phyloP scores from a whole-genome alignment of 169 alveolate genomes.

The Cryptosporidium meleagridis region DNA sequence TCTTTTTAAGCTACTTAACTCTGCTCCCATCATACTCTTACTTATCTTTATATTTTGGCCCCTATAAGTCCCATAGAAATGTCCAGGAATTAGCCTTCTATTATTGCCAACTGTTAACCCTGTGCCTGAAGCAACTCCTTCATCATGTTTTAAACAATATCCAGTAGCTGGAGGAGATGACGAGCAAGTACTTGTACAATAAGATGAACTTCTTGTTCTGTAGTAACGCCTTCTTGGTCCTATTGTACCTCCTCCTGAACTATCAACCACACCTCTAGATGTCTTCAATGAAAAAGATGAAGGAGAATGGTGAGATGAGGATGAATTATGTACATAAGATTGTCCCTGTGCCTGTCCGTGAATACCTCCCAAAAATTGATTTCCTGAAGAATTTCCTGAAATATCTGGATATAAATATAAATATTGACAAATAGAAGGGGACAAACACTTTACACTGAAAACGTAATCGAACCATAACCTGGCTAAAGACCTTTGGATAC shows the following conservation, averaged over 20 bases:
- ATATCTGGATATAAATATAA: neutral
- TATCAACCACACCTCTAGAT: neutral
- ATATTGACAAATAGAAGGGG: neutral
- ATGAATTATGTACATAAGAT: neutral
- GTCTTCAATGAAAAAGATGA: neutral
- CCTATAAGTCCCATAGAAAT: constrained; percentile 57
- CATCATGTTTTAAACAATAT: neutral
- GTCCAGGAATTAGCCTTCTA: neutral
- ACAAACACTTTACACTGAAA: constrained; percentile 8
- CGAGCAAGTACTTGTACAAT: neutral
- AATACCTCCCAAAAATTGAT: neutral
- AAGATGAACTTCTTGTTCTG: neutral
- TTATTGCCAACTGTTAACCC: neutral
- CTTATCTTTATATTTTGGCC: constrained; percentile 28
- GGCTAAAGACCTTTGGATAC: constrained; percentile 41
- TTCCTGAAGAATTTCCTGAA: neutral
- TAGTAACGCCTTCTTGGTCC: neutral
- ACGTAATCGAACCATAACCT: constrained; percentile 55
- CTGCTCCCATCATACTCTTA: constrained; percentile 18
- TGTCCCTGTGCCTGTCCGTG: neutral
- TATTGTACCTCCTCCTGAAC: neutral
- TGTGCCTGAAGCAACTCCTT: neutral
- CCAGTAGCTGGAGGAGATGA: neutral
- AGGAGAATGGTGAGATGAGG: neutral
- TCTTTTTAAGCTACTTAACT: neutral